Base-by-base conservation (phyloP, 2,329 filamentous ascomycete species). In the Colletotrichum sp. region DNA sequence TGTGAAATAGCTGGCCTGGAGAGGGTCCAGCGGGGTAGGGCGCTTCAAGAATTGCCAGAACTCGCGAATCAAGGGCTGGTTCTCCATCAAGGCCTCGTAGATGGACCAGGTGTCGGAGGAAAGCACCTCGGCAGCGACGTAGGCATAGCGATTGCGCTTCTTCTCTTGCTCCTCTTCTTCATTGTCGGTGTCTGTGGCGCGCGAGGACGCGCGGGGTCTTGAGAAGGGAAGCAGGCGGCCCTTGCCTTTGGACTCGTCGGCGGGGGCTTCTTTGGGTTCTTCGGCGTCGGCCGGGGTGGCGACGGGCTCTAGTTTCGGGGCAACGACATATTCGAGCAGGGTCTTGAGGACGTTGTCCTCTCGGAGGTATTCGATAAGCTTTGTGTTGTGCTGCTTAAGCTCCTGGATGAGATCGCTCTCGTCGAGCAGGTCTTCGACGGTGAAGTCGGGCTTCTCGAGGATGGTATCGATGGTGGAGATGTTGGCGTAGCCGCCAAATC, bases 61-160 rank as follows among this genome's bases (percentile, higher is more conserved):
- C 79, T 94, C 92, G 81, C 92, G 92, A 80, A 99, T 87, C 77
- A 96, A 90, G 60, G 92, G 88, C 71, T 93, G 93, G 84, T 96
- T 96, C 81, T 98, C 94, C 88, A 98, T 94, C 73, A 99, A 88
- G 32, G 96, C 95, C 84, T 98, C 97, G 78, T 96, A 94, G 82
- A 99, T 98, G 76, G 96, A 98, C 96, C 96, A 99, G 73, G 96
- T 97, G 83, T 99, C 97, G 13, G 96, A 98, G 4, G 96, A 96
- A 57, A 99, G 89, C 78, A 99, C 93, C 86, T 99, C 97, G 82
- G 95, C 97, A 1, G 97, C 93, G 60, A 99, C 93, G 82, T 96
- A 98, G 44, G 97, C 96, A 85, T 98, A 98, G 83, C 96, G 96
- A 85, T 98, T 94, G 79, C 96, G 94, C 87, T 94, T 94, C 88